These are phyloP conservation scores for Pichia cactophila DNA, from an alignment of 1,139 yeast species.

Conservation along the genomic window DNA sequence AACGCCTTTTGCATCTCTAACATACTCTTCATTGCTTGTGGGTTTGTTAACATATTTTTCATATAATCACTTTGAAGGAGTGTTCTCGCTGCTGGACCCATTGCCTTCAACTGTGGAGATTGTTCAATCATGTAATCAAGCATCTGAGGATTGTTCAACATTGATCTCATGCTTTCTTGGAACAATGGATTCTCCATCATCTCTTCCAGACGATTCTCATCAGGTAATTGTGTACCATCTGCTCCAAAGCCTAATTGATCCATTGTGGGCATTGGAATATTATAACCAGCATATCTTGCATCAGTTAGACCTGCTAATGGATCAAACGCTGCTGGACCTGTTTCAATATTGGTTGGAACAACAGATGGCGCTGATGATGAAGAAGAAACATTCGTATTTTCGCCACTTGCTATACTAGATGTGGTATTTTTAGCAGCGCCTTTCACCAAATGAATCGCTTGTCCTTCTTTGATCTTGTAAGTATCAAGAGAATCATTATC, in stretches of 20 bases:
- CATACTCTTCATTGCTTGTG: conserved; percentile 77
- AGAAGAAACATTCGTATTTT: conserved; percentile 23
- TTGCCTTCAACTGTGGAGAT: conserved; percentile 72
- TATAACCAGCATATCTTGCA: conserved; percentile 89
- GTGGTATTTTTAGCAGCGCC: conserved; percentile 36
- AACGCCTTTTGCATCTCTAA: conserved; percentile 57
- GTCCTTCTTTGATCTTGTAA: conserved; percentile 80
- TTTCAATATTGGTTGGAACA: conserved; percentile 69
- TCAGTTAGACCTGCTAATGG: conserved; percentile 90
- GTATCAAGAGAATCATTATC: conserved; percentile 67
- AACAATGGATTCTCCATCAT: conserved; percentile 79
- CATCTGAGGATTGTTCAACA: conserved; percentile 75
- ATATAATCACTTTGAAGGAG: conserved; percentile 79
- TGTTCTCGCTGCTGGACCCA: conserved; percentile 87
- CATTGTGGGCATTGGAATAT: conserved; percentile 76
- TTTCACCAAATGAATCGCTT: conserved; percentile 83
- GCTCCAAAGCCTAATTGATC: conserved; percentile 62
- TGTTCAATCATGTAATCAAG: conserved; percentile 75
- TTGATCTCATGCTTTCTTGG: conserved; percentile 72
- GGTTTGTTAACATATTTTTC: conserved; percentile 79
- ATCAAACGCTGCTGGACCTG: conserved; percentile 86
- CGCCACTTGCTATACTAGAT: conserved; percentile 13
- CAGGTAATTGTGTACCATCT: conserved; percentile 78
- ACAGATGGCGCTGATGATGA: conserved; percentile 22
- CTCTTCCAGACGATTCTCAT: conserved; percentile 61